Percentiles rank a stretch among this genome's conserved stretches.
These are phyloP conservation scores for Boechera divaricarpa DNA, from an alignment of 345 rosid genomes.

Conservation along the genomic window DNA sequence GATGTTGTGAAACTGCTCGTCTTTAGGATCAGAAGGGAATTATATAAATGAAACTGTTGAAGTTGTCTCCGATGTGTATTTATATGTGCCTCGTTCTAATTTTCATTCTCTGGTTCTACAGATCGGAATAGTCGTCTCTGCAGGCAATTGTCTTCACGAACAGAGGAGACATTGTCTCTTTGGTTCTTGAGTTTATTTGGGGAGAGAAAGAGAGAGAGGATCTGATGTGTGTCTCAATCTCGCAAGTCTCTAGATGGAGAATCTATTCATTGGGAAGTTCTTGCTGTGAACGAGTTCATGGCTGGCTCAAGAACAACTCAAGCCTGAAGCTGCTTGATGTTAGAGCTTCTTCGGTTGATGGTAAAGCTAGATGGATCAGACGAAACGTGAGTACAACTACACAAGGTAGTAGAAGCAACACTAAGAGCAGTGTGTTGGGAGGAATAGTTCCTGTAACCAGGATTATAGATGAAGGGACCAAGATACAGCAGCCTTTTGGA, in stretches of 20 bases:
- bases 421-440: slow-evolving; percentile 49
- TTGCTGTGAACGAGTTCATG: slow-evolving; percentile 53
- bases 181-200: slow-evolving; percentile 33
- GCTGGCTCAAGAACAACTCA: slow-evolving; percentile 44
- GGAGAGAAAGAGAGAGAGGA: neutral
- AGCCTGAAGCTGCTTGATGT: slow-evolving; percentile 49
- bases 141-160: slow-evolving; percentile 36
- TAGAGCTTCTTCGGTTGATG: slow-evolving; percentile 56
- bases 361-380: slow-evolving; percentile 65
- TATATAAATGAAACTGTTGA: neutral
- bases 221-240: slow-evolving; percentile 66
- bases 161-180: slow-evolving; percentile 45
- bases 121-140: slow-evolving; percentile 23
- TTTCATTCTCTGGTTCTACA: slow-evolving; percentile 39
- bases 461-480: slow-evolving; percentile 46
- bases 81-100: slow-evolving; percentile 4
- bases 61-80: neutral
- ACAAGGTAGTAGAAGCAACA: slow-evolving; percentile 45
- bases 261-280: slow-evolving; percentile 55
- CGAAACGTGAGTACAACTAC: slow-evolving; percentile 55
- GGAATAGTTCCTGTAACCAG: slow-evolving; percentile 54
- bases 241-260: slow-evolving; percentile 65
- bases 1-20: neutral
- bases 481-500: slow-evolving; percentile 45
- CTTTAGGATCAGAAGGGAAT: neutral